These are phyloP conservation scores for Tylopilus orsonianus DNA, from an alignment of 1,284 basidiomycete species.

Conservation along the genomic window DNA sequence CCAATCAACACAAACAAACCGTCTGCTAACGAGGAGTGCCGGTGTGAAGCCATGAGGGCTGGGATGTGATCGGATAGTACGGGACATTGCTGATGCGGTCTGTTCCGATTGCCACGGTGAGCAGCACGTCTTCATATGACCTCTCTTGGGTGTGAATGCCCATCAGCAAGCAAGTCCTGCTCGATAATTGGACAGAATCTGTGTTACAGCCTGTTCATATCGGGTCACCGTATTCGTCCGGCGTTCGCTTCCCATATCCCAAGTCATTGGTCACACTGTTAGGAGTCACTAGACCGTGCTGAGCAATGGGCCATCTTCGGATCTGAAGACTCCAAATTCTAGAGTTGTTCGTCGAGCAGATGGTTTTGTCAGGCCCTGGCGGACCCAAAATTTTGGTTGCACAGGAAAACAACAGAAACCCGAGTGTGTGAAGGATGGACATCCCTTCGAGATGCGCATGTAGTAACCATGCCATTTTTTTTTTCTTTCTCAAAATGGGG, in stretches of 20 bases:
- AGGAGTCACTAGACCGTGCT: constrained; percentile 2
- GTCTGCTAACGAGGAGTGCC: constrained; percentile 1
- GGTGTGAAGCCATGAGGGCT: constrained; percentile 1
- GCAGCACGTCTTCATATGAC: constrained; percentile 25
- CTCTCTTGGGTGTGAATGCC: constrained; percentile 15
- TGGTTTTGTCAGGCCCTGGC: constrained; percentile 2
- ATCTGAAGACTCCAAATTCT: constrained; percentile 19
- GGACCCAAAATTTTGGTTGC: not conserved
- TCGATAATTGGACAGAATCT: constrained; percentile 21
- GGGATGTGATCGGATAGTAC: constrained; percentile 14
- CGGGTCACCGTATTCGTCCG: constrained; percentile 12
- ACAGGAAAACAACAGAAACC: constrained; percentile 2
- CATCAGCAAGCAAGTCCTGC: constrained; percentile 3
- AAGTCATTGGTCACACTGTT: not conserved
- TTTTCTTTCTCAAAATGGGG: constrained; percentile 9
- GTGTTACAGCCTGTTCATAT: constrained; percentile 14
- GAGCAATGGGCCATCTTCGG: constrained; percentile 13
- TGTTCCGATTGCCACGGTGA: constrained; percentile 28
- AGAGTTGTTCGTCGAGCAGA: not conserved
- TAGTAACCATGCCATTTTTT: constrained; percentile 5
- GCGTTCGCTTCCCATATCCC: not conserved
- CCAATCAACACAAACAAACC: constrained; percentile 18
- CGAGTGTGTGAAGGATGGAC: not conserved
- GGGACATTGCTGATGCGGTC: constrained; percentile 18
- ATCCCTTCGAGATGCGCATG: constrained; percentile 8